Conservation (phyloP, 2,329 filamentous ascomycete species). For the Sclerotinia nivalis region DNA sequence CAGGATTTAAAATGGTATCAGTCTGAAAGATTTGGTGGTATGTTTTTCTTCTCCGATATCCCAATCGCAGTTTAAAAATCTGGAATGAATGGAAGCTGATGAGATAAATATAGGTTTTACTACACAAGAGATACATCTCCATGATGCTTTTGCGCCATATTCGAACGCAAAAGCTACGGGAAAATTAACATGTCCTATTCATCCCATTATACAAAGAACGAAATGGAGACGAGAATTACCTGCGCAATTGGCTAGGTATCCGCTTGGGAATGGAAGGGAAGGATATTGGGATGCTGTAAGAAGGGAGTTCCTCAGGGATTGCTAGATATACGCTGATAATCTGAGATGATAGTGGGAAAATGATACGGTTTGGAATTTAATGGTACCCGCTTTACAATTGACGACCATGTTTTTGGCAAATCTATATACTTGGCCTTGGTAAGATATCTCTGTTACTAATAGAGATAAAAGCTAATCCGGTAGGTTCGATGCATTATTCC, state of each 20-base stretch:
- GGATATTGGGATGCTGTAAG: constrained; percentile 22
- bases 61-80: too few relatives aligned
- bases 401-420: constrained; percentile 15
- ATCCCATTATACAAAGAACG: constrained; percentile 13
- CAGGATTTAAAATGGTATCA: constrained; percentile 15
- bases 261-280: constrained; percentile 9
- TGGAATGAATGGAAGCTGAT: background rate
- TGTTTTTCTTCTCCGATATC: background rate
- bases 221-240: constrained; percentile 12
- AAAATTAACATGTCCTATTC: constrained; percentile 1
- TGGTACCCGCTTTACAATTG: background rate
- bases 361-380: constrained; percentile 19
- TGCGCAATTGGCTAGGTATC: constrained; percentile 9
- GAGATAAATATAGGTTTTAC: background rate
- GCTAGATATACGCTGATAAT: background rate
- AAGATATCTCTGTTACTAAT: rapidly evolving
- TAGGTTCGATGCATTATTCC: constrained; percentile 22
- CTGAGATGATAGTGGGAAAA: constrained; percentile 2
- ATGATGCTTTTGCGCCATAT: constrained; percentile 14
- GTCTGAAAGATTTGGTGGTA: constrained; percentile 10
- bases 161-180: background rate
- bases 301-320: rapidly evolving
- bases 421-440: constrained; percentile 19
- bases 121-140: background rate
- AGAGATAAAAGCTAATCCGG: background rate